Conservation (phyloP, 1,284 basidiomycete genomes). For the Lentinula novae-zelandiae region DNA sequence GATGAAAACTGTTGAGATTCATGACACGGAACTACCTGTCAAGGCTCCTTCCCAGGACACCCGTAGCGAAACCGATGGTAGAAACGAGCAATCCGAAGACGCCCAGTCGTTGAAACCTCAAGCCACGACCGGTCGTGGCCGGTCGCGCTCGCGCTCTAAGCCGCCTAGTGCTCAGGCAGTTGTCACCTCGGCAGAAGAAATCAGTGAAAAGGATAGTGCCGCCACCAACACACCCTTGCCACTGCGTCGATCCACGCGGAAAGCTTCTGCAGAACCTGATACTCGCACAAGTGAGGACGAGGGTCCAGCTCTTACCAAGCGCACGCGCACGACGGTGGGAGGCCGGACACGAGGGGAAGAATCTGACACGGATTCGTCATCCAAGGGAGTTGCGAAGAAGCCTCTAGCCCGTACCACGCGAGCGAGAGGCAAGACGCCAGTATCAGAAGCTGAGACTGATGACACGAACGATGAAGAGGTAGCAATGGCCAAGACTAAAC, state of each 20-base stretch:
- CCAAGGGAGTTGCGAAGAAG: not conserved
- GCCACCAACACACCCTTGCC: not conserved
- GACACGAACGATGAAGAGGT: slow-evolving; percentile 5
- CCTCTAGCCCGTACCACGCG: slow-evolving; percentile 1
- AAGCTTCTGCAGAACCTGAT: slow-evolving; percentile 8
- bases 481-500: not conserved
- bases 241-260: not conserved
- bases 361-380: not conserved
- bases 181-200: not conserved
- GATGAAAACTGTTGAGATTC: not conserved
- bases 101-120: not conserved
- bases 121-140: not conserved
- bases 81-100: not conserved
- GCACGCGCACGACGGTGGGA: not conserved
- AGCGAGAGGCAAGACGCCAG: slow-evolving; percentile 4
- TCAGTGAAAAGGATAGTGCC: not conserved
- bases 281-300: not conserved
- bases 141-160: slow-evolving; percentile 6
- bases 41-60: not conserved
- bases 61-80: not conserved
- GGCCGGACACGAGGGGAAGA: not conserved
- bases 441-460: slow-evolving; percentile 1
- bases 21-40: not conserved
- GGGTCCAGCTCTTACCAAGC: slow-evolving; percentile 1
- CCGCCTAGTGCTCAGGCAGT: not conserved